Percentiles rank a stretch among this genome's conserved stretches.
These are phyloP conservation scores for Colletotrichum filicis DNA, from an alignment of 2,329 filamentous ascomycete genomes.

Conservation along the genomic window DNA sequence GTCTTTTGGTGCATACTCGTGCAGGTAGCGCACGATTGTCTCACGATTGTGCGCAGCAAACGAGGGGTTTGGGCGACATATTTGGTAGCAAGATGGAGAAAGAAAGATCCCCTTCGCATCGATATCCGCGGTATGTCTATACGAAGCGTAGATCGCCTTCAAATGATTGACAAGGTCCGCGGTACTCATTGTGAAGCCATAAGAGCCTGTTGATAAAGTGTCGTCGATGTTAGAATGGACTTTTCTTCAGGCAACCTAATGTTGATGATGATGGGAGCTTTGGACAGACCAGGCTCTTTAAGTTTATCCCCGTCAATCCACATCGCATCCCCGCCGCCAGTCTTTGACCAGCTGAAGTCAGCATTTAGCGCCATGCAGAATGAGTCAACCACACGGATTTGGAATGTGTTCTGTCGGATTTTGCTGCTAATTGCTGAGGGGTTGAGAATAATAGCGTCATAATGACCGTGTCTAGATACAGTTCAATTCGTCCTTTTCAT, in stretches of 20 bases:
- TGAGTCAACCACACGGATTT: not conserved
- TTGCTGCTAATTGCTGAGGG: not conserved
- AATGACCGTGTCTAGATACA: too few species aligned
- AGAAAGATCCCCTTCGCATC: constrained; percentile 21
- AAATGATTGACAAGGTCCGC: not conserved
- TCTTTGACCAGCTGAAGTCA: not conserved
- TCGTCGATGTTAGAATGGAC: not conserved
- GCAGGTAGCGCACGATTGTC: constrained; percentile 40
- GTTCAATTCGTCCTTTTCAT: too few species aligned
- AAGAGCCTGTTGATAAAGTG: not conserved
- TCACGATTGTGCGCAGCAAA: constrained; percentile 38
- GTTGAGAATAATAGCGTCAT: not conserved
- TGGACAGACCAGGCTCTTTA: not conserved
- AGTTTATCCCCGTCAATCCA: too few species aligned
- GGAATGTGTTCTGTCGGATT: not conserved
- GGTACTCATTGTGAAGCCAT: constrained; percentile 4
- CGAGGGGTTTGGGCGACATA: constrained; percentile 39
- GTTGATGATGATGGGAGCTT: not conserved
- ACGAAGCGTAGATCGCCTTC: not conserved
- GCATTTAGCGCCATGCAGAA: constrained; percentile 13
- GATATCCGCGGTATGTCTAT: constrained; percentile 16
- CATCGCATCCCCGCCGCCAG: too few species aligned
- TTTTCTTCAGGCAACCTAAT: not conserved
- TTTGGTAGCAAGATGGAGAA: constrained; percentile 29
- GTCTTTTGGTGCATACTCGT: constrained; percentile 32